These are phyloP conservation scores for Coemansia sp. DNA, from an alignment of 371 early-diverging fungal species.

Conservation along the genomic window DNA sequence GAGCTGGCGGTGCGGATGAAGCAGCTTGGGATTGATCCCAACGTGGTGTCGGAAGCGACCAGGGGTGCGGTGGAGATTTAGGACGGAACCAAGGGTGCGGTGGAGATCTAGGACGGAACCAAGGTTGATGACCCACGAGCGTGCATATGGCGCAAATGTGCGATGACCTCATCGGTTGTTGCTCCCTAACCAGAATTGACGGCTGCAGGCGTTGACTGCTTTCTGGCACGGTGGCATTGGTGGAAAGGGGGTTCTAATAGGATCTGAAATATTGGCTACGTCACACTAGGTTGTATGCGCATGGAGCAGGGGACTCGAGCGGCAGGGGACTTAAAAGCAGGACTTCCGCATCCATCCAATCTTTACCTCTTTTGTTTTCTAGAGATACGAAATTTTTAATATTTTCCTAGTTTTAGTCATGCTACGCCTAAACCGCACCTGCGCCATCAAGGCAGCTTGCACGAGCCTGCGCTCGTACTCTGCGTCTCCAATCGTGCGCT, in stretches of 20 bases:
- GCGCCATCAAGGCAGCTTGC: constrained; percentile 9
- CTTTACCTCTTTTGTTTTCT: neutral
- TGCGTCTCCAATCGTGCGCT: constrained; percentile 6
- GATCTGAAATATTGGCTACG: neutral
- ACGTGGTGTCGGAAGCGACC: constrained; percentile 15
- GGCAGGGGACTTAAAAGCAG: neutral
- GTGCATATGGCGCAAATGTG: neutral
- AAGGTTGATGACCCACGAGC: neutral
- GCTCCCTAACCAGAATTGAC: neutral
- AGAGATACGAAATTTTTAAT: neutral
- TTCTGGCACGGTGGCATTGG: constrained; percentile 4
- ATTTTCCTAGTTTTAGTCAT: constrained; percentile 2
- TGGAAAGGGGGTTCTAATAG: neutral
- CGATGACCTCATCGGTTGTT: neutral
- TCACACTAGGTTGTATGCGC: neutral
- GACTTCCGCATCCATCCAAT: neutral
- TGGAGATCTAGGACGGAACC: neutral
- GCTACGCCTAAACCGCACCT: constrained; percentile 22
- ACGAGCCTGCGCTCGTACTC: constrained; percentile 12
- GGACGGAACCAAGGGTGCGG: neutral
- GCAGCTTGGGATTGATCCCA: constrained; percentile 74
- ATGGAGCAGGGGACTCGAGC: neutral
- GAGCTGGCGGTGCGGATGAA: constrained; percentile 94
- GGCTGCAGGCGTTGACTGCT: neutral
- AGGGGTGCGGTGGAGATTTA: constrained; percentile 5